Percentiles rank a stretch among this genome's conserved stretches.
Conservation (phyloP, 441 rosid genomes). For the Syzygium syzygioides region DNA sequence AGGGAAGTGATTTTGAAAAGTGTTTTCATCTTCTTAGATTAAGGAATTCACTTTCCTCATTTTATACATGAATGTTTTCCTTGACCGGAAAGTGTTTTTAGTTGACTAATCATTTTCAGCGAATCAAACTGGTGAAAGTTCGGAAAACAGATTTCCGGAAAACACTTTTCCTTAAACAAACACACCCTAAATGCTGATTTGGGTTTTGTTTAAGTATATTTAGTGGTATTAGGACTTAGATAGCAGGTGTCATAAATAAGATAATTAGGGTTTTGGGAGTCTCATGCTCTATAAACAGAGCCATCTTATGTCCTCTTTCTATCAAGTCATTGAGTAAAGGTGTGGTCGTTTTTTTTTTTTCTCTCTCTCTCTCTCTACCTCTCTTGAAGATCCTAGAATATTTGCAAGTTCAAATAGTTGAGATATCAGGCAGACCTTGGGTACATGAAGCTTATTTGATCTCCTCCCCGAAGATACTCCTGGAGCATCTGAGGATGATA, state of each 20-base stretch:
- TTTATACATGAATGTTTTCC: no score
- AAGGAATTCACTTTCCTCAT: no score
- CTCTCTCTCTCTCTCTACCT: not conserved
- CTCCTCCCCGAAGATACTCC: constrained; percentile 2
- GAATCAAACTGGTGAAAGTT: no score
- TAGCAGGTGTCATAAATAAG: not conserved
- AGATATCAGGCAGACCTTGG: not conserved
- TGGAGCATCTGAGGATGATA: constrained; percentile 12
- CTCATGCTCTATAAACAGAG: not conserved
- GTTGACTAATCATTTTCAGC: no score
- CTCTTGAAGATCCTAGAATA: not conserved
- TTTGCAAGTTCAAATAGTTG: not conserved
- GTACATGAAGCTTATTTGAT: constrained; percentile 5
- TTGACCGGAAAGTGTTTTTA: no score
- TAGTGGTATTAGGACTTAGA: not conserved
- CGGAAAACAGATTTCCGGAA: no score
- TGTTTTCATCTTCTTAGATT: no score
- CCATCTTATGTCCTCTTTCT: not conserved
- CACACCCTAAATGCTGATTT: not conserved
- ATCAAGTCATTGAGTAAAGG: not conserved
- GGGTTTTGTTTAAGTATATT: not conserved
- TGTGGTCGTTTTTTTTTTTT: not conserved
- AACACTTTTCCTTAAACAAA: no score
- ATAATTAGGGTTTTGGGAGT: not conserved
- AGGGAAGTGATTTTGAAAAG: no score